A percentile compares a stretch with the other conserved stretches of the same genome.
phyloP scores from a whole-genome alignment of 345 rosid species.

The Camelina neglecta region DNA sequence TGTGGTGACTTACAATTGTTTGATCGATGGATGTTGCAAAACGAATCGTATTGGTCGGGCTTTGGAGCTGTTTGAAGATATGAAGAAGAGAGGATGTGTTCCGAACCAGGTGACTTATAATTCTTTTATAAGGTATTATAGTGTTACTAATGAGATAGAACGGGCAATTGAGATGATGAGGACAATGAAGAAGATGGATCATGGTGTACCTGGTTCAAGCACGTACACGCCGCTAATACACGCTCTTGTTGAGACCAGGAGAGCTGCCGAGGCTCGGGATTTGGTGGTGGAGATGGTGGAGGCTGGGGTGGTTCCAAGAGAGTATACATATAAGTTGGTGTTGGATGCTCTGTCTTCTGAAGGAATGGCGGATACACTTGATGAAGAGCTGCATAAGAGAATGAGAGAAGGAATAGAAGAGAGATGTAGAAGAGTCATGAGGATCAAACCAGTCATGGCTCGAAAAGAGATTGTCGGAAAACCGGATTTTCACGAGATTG shows the following conservation, averaged over 20 bases:
- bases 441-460: conserved; percentile 61
- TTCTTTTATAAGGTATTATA: conserved; percentile 78
- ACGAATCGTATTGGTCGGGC: conserved; percentile 76
- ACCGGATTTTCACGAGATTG: background rate
- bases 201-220: conserved; percentile 69
- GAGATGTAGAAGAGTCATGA: conserved; percentile 61
- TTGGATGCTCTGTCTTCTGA: conserved; percentile 55
- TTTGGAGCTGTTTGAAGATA: conserved; percentile 74
- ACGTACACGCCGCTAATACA: conserved; percentile 83
- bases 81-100: conserved; percentile 67
- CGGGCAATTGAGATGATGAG: conserved; percentile 74
- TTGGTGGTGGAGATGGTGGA: conserved; percentile 73
- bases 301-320: conserved; percentile 77
- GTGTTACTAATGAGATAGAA: conserved; percentile 79
- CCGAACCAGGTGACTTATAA: conserved; percentile 78
- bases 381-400: conserved; percentile 52
- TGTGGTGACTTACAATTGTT: conserved; percentile 81
- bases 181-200: conserved; percentile 70
- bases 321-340: conserved; percentile 75
- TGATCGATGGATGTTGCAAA: conserved; percentile 90
- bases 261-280: conserved; percentile 60
- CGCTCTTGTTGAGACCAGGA: conserved; percentile 72
- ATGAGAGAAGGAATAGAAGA: conserved; percentile 56
- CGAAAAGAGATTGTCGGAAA: conserved; percentile 14
- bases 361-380: conserved; percentile 46